These are phyloP conservation scores for Pilatotrama ljubarskyi DNA, from an alignment of 768 basidiomycete species.

Conservation along the genomic window DNA sequence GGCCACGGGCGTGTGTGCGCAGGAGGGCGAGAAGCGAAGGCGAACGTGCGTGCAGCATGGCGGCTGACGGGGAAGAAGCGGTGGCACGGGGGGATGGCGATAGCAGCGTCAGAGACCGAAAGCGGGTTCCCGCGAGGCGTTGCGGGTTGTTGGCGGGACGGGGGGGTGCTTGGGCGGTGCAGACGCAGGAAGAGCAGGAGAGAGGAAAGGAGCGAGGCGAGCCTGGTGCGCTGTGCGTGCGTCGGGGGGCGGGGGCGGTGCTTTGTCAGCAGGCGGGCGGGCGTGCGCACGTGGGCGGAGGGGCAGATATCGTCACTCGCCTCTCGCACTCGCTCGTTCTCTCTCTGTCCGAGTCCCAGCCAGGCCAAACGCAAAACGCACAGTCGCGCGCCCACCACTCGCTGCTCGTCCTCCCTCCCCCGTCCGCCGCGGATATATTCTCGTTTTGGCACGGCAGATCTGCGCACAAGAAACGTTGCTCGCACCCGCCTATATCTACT, in stretches of 20 bases:
- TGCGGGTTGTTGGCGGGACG: background rate
- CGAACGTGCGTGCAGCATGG: conserved; percentile 24
- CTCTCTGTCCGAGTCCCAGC: background rate
- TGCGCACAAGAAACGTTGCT: conserved; percentile 20
- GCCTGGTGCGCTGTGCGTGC: background rate
- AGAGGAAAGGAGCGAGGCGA: background rate
- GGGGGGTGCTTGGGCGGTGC: background rate
- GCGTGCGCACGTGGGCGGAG: conserved; percentile 35
- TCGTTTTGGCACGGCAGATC: conserved; percentile 3
- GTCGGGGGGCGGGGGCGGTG: conserved; percentile 5
- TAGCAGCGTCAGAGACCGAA: background rate
- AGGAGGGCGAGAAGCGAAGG: conserved; percentile 9
- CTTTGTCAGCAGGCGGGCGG: conserved; percentile 26
- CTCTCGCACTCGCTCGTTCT: background rate
- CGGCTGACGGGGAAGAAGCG: conserved; percentile 1
- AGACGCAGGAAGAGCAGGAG: background rate
- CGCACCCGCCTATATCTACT: conserved; percentile 11
- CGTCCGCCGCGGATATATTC: background rate
- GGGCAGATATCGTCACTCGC: conserved; percentile 19
- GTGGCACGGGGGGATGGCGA: conserved; percentile 2
- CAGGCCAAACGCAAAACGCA: conserved; percentile 12
- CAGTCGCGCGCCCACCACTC: background rate
- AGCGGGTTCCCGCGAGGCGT: background rate
- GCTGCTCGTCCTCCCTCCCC: background rate
- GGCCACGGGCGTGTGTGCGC: conserved; percentile 13